phyloP scores from a whole-genome alignment of 345 rosid genomes.

The Jatropha curcas region DNA sequence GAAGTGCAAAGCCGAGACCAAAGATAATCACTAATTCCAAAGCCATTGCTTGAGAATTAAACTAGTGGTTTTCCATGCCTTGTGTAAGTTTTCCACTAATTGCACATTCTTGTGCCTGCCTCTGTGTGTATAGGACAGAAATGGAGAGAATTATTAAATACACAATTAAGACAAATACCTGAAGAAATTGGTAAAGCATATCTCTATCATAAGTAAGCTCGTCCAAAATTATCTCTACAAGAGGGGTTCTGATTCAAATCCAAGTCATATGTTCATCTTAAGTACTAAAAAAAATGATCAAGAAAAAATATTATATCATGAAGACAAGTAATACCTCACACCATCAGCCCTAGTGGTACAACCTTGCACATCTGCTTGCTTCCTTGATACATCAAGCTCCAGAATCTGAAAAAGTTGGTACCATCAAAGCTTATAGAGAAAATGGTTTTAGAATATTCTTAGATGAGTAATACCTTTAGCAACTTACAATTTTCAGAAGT shows the following conservation, averaged over 20 bases:
- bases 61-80: not conserved
- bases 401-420: conserved; percentile 51
- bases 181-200: conserved; percentile 57
- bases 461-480: not conserved
- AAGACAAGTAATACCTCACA: conserved; percentile 53
- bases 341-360: conserved; percentile 70
- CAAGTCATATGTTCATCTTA: not conserved
- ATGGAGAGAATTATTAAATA: not conserved
- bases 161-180: conserved; percentile 36
- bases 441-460: not conserved
- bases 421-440: conserved; percentile 11
- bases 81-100: not conserved
- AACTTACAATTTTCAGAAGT: conserved; percentile 56
- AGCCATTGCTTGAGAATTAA: not conserved
- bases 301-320: conserved; percentile 8
- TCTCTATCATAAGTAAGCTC: conserved; percentile 62
- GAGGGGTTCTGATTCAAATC: conserved; percentile 62
- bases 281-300: not conserved
- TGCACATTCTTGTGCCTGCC: not conserved
- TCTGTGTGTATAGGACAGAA: not conserved
- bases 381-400: conserved; percentile 74
- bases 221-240: conserved; percentile 68
- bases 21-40: not conserved
- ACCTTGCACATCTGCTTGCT: conserved; percentile 61
- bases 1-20: not conserved